Conservation (phyloP, 495 filamentous ascomycete species). For the Immersiella caudata region DNA sequence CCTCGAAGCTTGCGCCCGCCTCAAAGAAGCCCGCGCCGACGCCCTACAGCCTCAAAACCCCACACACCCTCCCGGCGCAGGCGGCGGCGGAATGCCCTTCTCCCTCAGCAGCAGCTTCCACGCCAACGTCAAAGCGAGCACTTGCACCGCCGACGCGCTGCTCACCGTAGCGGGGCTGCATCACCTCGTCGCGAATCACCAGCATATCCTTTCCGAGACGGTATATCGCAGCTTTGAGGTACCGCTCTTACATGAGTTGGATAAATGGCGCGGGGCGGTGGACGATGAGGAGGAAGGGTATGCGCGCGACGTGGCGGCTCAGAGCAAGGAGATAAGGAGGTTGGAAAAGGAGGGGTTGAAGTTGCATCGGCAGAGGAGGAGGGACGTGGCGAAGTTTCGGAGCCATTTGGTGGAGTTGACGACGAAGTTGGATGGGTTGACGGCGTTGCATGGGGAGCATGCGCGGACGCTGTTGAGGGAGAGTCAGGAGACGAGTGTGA, state of each 20-base stretch:
- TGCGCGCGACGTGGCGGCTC: conserved; percentile 50
- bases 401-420: conserved; percentile 61
- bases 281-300: conserved; percentile 63
- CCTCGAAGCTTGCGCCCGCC: conserved; percentile 64
- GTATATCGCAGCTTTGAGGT: conserved; percentile 69
- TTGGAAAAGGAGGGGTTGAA: conserved; percentile 64
- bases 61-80: conserved; percentile 27
- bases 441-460: conserved; percentile 59
- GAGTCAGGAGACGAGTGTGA: conserved; percentile 58
- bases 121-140: conserved; percentile 41
- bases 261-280: conserved; percentile 59
- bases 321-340: conserved; percentile 57
- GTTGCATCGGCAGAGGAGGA: conserved; percentile 55
- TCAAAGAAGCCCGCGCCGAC: conserved; percentile 61
- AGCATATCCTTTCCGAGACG: conserved; percentile 64
- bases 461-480: conserved; percentile 57
- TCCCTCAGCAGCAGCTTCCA: conserved; percentile 52
- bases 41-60: conserved; percentile 27
- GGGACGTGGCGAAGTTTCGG: conserved; percentile 57
- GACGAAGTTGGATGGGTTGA: conserved; percentile 62
- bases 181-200: conserved; percentile 66
- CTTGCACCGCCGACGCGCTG: conserved; percentile 62
- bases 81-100: conserved; percentile 21
- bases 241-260: conserved; percentile 64
- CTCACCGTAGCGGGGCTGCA: conserved; percentile 63